These are phyloP conservation scores for Pythium plurisporium DNA, from an alignment of 352 stramenopile species.

Conservation along the genomic window DNA sequence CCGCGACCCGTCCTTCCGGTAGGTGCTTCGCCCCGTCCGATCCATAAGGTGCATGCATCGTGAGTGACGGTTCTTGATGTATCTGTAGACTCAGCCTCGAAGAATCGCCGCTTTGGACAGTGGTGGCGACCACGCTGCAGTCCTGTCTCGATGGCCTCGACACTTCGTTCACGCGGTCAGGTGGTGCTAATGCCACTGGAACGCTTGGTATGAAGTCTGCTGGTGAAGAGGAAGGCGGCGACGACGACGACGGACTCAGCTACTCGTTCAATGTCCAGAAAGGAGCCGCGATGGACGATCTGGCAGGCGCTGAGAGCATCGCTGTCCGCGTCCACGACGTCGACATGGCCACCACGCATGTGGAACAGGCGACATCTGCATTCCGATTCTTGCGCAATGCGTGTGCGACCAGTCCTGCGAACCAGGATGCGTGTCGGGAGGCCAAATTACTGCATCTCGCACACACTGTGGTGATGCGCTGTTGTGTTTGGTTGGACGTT, in stretches of 20 bases:
- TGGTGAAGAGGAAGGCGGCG: conserved; percentile 6
- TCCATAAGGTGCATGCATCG: too few species aligned
- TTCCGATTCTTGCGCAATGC: conserved; percentile 76
- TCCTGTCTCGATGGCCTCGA: conserved; percentile 13
- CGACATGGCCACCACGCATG: background rate
- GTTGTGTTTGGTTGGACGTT: conserved; percentile 57
- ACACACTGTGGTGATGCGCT: conserved; percentile 32
- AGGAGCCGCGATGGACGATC: conserved; percentile 24
- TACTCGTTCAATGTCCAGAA: conserved; percentile 61
- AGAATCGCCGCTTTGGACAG: conserved; percentile 21
- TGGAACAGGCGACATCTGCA: conserved; percentile 33
- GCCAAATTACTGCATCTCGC: conserved; percentile 25
- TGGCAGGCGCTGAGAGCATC: conserved; percentile 22
- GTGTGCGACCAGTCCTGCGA: conserved; percentile 39
- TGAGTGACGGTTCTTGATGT: background rate
- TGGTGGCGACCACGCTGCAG: conserved; percentile 15
- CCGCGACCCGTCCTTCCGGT: conserved; percentile 48
- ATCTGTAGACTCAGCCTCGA: conserved; percentile 14
- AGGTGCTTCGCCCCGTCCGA: too few species aligned
- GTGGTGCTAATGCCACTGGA: conserved; percentile 1
- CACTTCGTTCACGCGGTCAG: conserved; percentile 7
- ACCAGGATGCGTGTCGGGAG: conserved; percentile 44
- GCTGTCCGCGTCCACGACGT: conserved; percentile 28
- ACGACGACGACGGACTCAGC: conserved; percentile 59
- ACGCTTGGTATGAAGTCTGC: background rate